A percentile compares a stretch with the other conserved stretches of the same genome.
Conservation (phyloP, 768 basidiomycete species). For the Naganishia onofrii region DNA sequence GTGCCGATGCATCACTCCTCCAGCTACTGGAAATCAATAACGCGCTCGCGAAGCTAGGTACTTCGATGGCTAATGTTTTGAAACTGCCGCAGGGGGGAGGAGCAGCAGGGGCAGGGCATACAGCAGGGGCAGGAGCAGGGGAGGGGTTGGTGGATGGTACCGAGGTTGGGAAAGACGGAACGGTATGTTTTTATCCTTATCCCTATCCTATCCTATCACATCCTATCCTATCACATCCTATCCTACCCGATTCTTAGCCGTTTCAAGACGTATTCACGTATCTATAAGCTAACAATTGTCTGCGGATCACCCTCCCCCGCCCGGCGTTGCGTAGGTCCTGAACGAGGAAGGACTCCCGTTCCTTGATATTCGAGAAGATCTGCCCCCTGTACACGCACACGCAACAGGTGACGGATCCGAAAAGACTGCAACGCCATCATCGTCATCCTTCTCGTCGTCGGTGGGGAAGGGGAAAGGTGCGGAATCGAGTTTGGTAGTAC, state of each 20-base stretch:
- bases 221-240: no score
- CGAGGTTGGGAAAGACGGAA: constrained; percentile 4
- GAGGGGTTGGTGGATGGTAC: not conserved
- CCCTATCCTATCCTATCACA: not conserved
- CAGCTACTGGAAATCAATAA: constrained; percentile 8
- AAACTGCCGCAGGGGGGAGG: not conserved
- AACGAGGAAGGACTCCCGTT: constrained; percentile 34
- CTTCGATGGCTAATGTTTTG: not conserved
- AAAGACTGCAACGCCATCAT: no score
- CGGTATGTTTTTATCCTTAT: not conserved
- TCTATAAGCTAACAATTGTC: not conserved
- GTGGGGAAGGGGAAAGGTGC: no score
- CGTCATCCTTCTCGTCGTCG: no score
- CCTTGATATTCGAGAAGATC: constrained; percentile 30
- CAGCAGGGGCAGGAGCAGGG: not conserved
- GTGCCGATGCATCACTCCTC: no score
- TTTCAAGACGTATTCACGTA: not conserved
- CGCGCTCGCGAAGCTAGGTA: not conserved
- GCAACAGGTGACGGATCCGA: no score
- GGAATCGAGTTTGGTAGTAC: no score
- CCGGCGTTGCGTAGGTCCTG: constrained; percentile 15
- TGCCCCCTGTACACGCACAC: no score
- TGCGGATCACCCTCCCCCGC: not conserved
- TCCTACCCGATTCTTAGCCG: no score
- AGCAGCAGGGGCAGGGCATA: not conserved